Base-by-base conservation (phyloP, 2,329 filamentous ascomycete genomes). In the Talaromyces amestolkiae region DNA sequence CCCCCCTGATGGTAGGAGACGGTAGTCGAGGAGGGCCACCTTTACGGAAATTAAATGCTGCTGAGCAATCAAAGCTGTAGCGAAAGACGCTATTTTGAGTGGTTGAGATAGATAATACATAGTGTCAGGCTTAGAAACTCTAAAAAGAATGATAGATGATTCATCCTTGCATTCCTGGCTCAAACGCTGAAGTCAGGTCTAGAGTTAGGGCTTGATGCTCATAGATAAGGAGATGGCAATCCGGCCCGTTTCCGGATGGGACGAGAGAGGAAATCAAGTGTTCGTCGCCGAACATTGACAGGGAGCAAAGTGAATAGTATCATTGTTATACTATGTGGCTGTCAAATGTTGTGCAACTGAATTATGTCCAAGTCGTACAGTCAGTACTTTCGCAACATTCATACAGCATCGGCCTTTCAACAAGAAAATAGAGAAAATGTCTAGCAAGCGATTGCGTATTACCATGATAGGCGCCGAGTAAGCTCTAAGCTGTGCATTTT, bases 21-120 rank as follows among this genome's bases (percentile, higher is more conserved):
- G 73, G 73, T 24, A 75, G 73, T 45, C 68, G 73, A 37, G 69
- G 71, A 39, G 73, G 73, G 5, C 72, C 73, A 1, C 69, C 71
- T 1, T 51, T 73, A 56, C 66, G 73, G 37, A 68, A 61, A 47
- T 66, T 75, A 13, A 69, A 63, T n/a, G 54, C 62, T 1, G n/a
- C 65, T 2, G 73, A 75, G 58, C 70, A 71, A 61, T 68, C 71
- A 11, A 71, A 69, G 37, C 65, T 74, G 24, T 72, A 63, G 27
- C 17, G 13, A 33, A 7, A n/a, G 11, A 2, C 24, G n/a, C n/a
- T n/a, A 7, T 27, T 51, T 27, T 17, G 24, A 27, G 33, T n/a
- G 13, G 15, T 19, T 22, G n/a, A 47, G 17, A n/a, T 31, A 51
- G 15, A n/a, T n/a, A n/a, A 33, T 31, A 31, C 13, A 31, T 27